These are phyloP conservation scores for Triangularia setosa DNA, from an alignment of 2,329 filamentous ascomycete species.

Conservation along the genomic window DNA sequence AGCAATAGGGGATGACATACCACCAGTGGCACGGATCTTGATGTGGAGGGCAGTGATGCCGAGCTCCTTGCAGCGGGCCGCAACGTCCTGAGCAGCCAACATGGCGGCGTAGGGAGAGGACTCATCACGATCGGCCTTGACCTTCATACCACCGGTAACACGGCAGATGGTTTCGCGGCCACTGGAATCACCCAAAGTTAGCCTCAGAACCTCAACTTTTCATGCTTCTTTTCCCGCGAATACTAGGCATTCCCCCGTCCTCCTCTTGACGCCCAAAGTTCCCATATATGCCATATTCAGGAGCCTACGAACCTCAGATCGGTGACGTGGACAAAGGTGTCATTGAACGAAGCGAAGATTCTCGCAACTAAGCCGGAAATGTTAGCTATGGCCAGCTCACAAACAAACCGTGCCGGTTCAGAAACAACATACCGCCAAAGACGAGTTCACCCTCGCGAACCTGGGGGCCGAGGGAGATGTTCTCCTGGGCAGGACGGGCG, in stretches of 20 bases:
- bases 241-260: constrained; percentile 3
- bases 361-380: constrained; percentile 58
- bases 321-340: constrained; percentile 97
- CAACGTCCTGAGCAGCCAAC: constrained; percentile 99
- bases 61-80: constrained; percentile 72
- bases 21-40: constrained; percentile 99
- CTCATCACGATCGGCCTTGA: constrained; percentile 99
- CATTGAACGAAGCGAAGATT: constrained; percentile 95
- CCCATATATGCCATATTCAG: constrained; percentile 17
- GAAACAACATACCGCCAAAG: constrained; percentile 62
- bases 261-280: constrained; percentile 12
- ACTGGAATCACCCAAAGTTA: constrained; percentile 72
- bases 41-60: constrained; percentile 93
- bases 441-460: constrained; percentile 78
- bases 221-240: constrained; percentile 1
- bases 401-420: background rate
- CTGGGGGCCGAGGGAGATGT: constrained; percentile 95
- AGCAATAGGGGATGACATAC: constrained; percentile 47
- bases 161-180: constrained; percentile 99
- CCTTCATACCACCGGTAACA: constrained; percentile 99
- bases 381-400: constrained; percentile 3
- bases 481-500: constrained; percentile 82
- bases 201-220: constrained; percentile 37
- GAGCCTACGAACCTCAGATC: constrained; percentile 76
- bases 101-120: constrained; percentile 99